A percentile compares a stretch with the other conserved stretches of the same genome.
Evolutionary conservation across 495 filamentous ascomycete species (phyloP).

Genomic region (Poronia punctata): DNA sequence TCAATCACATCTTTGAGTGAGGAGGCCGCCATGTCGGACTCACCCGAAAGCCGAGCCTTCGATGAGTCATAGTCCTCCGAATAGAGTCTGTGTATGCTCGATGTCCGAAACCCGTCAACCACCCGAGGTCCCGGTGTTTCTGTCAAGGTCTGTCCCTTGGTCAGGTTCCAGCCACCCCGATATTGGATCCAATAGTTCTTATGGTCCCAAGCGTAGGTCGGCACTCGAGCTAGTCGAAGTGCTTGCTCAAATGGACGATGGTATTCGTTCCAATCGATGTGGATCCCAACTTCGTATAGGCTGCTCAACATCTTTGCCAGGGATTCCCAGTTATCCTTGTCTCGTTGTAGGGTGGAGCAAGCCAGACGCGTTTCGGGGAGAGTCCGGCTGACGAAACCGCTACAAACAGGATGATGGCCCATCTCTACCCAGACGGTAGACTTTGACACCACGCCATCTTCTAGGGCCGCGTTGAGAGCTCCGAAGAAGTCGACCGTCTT

Average conservation of each 20-base stretch:
- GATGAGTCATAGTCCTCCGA: no score
- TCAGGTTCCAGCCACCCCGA: constrained; percentile 50
- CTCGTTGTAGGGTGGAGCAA: constrained; percentile 44
- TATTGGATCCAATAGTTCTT: constrained; percentile 68
- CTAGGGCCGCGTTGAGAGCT: constrained; percentile 37
- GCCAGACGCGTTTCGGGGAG: constrained; percentile 35
- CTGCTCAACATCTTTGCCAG: constrained; percentile 41
- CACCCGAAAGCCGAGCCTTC: neutral
- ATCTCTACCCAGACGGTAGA: constrained; percentile 40
- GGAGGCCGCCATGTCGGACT: constrained; percentile 1
- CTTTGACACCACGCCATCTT: constrained; percentile 20
- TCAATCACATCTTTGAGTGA: constrained; percentile 46
- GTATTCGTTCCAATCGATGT: constrained; percentile 58
- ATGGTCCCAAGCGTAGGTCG: constrained; percentile 55
- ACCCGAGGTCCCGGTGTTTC: no score
- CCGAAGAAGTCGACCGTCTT: constrained; percentile 55
- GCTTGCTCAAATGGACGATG: constrained; percentile 49
- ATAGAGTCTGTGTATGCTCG: no score
- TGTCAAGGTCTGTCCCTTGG: constrained; percentile 45
- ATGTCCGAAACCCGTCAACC: no score
- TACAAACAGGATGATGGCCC: constrained; percentile 50
- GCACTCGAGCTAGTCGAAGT: constrained; percentile 49
- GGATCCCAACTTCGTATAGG: constrained; percentile 46
- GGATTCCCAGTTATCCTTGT: constrained; percentile 46
- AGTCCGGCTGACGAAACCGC: constrained; percentile 49